Base-by-base conservation (phyloP, 495 filamentous ascomycete species). In the Baudoinia panamericana region DNA sequence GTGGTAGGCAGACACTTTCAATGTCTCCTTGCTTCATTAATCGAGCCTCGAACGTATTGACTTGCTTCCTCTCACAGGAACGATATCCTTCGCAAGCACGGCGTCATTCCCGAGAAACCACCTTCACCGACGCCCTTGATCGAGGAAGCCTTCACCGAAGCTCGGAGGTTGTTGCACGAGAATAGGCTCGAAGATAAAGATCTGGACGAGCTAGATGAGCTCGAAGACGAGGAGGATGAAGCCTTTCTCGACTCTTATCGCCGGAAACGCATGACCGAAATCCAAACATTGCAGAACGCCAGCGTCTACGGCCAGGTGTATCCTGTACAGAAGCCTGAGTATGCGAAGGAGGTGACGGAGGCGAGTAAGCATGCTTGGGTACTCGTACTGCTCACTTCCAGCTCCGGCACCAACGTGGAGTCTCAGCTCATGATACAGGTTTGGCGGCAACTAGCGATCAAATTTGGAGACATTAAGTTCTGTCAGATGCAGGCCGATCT, bases 181-280 rank as follows among this genome's bases (percentile, higher is more conserved):
- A 92, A 93, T 52, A 68, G 90, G 41, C 69, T 99, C 3, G 85
- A 95, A 58, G 81, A 84, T 41, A 94, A 94, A 54, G 84, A 92
- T 52, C 61, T 96, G 0, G 86, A 94, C 43, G 92, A 96, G 62
- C 68, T 99, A 7, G 81, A 84, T 50, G 86, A 84, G 41, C 71
- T 99, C 4, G 90, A 99, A 64, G 87, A 96, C 48, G 87, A 94
- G 51, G 79, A 84, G 50, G 90, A 99, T 48, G 92, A 95, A 33
- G 76, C 65, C 7, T 96, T 99, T 51, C 65, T 99, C 0, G 76
- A 93, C 43, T 65, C 78, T 28, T 39, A 35, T 25, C 15, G 76
- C 19, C 77, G 85, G 55, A 82, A 86, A 54, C 82, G 90, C 27
- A 64, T 94, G 50, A 70, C 68, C 22, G 88, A 99, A 60, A 65